Evolutionary conservation across 768 basidiomycete species (phyloP).

Genomic region (Leccinum boreale): DNA sequence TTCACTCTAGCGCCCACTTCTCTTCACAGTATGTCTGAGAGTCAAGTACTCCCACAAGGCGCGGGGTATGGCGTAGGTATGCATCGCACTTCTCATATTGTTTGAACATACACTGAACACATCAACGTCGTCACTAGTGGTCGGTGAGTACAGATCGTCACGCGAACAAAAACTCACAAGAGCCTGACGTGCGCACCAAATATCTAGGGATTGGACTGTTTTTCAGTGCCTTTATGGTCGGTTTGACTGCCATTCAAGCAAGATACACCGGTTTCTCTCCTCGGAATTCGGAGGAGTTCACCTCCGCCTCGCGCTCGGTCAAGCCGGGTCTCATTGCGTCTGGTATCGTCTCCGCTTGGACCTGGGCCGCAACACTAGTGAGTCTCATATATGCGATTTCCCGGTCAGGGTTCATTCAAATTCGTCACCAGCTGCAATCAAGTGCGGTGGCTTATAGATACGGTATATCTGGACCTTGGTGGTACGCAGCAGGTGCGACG

Average conservation of each 20-base stretch:
- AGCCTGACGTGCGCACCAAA: conserved; percentile 3
- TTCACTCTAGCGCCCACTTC: background rate
- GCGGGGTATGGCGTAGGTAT: conserved; percentile 83
- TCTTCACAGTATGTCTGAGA: conserved; percentile 22
- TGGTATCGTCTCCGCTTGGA: conserved; percentile 93
- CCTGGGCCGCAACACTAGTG: conserved; percentile 79
- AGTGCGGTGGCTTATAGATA: conserved; percentile 84
- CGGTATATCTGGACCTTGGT: conserved; percentile 84
- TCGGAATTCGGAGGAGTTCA: conserved; percentile 79
- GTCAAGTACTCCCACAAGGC: conserved; percentile 63
- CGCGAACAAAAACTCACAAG: background rate
- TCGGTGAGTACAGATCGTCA: conserved; percentile 37
- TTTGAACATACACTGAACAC: background rate
- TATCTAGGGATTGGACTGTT: conserved; percentile 80
- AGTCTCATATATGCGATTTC: conserved; percentile 1
- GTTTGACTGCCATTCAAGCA: conserved; percentile 74
- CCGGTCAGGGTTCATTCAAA: background rate
- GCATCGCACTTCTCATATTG: conserved; percentile 16
- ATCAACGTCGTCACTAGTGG: conserved; percentile 34
- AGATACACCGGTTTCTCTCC: conserved; percentile 83
- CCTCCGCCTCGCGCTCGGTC: conserved; percentile 75
- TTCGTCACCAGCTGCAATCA: conserved; percentile 56
- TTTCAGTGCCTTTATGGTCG: conserved; percentile 79
- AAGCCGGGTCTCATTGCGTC: conserved; percentile 92
- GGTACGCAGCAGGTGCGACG: conserved; percentile 89